These are phyloP conservation scores for Agrocybe pediades DNA, from an alignment of 768 basidiomycete genomes.

Conservation along the genomic window DNA sequence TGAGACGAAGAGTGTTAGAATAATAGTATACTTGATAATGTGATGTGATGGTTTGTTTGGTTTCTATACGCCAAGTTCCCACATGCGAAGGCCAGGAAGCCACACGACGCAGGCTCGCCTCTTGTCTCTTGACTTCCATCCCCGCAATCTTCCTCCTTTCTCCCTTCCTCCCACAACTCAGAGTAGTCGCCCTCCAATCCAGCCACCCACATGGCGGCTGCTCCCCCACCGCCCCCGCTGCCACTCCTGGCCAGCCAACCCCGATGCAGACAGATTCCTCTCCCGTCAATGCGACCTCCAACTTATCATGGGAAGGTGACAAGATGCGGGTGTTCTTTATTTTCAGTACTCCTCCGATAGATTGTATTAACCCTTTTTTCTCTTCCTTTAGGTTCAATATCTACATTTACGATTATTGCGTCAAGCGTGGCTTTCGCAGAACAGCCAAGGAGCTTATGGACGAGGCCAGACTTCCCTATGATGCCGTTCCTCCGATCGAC, in stretches of 20 bases:
- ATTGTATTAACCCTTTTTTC: background rate
- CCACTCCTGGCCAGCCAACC: slow-evolving; percentile 14
- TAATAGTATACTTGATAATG: too few relatives aligned
- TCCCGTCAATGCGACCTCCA: slow-evolving; percentile 16
- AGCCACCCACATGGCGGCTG: slow-evolving; percentile 2
- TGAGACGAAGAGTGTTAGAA: slow-evolving; percentile 60
- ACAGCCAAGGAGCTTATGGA: slow-evolving; percentile 66
- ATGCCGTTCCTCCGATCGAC: slow-evolving; percentile 76
- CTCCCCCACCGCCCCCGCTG: slow-evolving; percentile 25
- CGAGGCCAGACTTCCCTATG: slow-evolving; percentile 67
- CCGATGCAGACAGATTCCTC: slow-evolving; percentile 22
- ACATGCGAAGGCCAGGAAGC: slow-evolving; percentile 5
- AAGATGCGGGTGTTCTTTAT: slow-evolving; percentile 60
- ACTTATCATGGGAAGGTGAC: slow-evolving; percentile 80
- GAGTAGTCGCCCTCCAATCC: too few relatives aligned
- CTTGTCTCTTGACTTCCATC: slow-evolving; percentile 11
- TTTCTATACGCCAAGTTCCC: background rate
- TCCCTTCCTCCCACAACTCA: background rate
- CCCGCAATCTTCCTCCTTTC: slow-evolving; percentile 6
- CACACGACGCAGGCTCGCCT: slow-evolving; percentile 28
- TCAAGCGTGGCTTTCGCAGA: slow-evolving; percentile 74
- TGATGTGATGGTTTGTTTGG: slow-evolving; percentile 25
- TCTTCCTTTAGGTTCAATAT: slow-evolving; percentile 72
- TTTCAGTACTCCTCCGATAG: slow-evolving; percentile 1
- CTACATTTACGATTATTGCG: slow-evolving; percentile 86